Evolutionary conservation across 1,284 basidiomycete species (phyloP).

Genomic region (Apiotrichum sp.): DNA sequence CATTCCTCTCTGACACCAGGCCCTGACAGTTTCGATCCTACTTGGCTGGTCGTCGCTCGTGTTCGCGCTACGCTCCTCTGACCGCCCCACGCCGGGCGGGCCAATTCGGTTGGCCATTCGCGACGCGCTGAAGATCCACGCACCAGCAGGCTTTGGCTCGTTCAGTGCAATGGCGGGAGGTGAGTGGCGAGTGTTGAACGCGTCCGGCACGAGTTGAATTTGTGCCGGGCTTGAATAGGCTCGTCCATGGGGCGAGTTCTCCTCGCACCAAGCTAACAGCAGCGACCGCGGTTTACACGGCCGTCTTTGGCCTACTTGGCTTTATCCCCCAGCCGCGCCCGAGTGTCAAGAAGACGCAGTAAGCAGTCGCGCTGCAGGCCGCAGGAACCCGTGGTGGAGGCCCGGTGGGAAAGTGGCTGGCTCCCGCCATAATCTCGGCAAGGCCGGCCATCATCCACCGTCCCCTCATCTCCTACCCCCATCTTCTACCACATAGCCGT

Average conservation of each 20-base stretch:
- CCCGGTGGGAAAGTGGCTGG: background rate
- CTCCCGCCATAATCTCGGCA: too few species aligned
- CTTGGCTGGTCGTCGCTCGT: constrained; percentile 39
- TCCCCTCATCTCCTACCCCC: too few species aligned
- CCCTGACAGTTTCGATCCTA: constrained; percentile 38
- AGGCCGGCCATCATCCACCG: too few species aligned
- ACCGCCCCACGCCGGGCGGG: constrained; percentile 21
- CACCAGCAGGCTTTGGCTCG: constrained; percentile 24
- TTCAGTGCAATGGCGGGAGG: constrained; percentile 34
- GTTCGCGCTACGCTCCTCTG: constrained; percentile 37
- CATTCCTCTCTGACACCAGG: constrained; percentile 3
- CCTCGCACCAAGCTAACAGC: background rate
- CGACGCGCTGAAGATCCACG: constrained; percentile 5
- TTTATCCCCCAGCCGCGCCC: constrained; percentile 37
- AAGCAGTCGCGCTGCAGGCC: background rate
- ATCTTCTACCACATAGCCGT: too few species aligned
- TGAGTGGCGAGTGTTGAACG: constrained; percentile 15
- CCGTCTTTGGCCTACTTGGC: constrained; percentile 40
- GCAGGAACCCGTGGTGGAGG: background rate
- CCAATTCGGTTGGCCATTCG: constrained; percentile 26
- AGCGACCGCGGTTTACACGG: constrained; percentile 40
- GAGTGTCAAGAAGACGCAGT: constrained; percentile 20
- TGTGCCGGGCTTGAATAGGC: too few species aligned
- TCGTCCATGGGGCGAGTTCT: too few species aligned
- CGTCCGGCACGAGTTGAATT: too few species aligned